phyloP scores from a whole-genome alignment of 768 basidiomycete genomes.

The Psilocybe sp. region DNA sequence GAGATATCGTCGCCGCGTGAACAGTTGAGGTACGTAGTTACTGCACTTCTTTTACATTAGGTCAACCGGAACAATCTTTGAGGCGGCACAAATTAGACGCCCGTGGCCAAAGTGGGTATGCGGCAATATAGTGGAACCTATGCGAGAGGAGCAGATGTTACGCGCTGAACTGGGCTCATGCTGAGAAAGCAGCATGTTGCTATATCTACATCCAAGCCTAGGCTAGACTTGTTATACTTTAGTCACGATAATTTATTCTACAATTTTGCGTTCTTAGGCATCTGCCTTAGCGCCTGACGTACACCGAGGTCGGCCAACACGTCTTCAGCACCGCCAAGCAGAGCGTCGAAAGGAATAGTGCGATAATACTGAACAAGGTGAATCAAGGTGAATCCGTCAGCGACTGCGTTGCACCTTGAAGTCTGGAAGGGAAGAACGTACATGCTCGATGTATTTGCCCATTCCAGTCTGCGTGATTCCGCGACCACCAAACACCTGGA shows the following conservation, averaged over 20 bases:
- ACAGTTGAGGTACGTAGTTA: too few relatives aligned
- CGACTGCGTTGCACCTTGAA: neutral
- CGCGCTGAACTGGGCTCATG: too few relatives aligned
- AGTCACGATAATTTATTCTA: constrained; percentile 23
- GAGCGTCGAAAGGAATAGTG: constrained; percentile 63
- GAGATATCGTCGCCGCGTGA: too few relatives aligned
- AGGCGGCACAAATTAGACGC: too few relatives aligned
- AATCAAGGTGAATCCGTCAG: neutral
- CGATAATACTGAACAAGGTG: constrained; percentile 51
- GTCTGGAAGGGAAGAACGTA: constrained; percentile 23
- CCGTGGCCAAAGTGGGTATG: too few relatives aligned
- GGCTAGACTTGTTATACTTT: too few relatives aligned
- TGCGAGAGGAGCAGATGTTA: too few relatives aligned
- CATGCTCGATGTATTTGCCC: constrained; percentile 75
- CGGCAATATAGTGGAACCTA: too few relatives aligned
- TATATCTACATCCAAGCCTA: too few relatives aligned
- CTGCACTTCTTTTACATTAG: too few relatives aligned
- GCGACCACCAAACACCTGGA: constrained; percentile 79
- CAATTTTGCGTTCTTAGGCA: constrained; percentile 64
- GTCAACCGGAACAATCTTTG: too few relatives aligned
- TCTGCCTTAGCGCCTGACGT: constrained; percentile 65
- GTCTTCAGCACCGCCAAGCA: constrained; percentile 68
- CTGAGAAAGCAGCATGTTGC: too few relatives aligned
- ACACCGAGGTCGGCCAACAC: constrained; percentile 75
- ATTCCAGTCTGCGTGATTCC: constrained; percentile 83